Evolutionary conservation across 208 protist species (phyloP).

Genomic region (Tetramitus jugosus): DNA sequence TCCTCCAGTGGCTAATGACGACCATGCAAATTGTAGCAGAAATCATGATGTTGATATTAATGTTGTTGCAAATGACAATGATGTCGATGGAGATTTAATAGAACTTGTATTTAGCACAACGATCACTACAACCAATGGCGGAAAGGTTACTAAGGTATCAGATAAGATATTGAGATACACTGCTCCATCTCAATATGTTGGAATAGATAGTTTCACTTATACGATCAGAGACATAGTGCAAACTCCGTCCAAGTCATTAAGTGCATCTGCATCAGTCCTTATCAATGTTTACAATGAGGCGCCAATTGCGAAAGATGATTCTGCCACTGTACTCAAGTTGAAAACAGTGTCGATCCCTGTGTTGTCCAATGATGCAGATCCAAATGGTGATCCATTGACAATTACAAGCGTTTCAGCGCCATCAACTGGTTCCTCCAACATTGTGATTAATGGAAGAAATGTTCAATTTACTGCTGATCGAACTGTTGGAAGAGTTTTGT

Average conservation of each 20-base stretch:
- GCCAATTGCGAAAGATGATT: no score
- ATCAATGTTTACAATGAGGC: neutral
- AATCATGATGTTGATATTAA: neutral
- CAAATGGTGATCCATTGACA: neutral
- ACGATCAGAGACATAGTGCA: neutral
- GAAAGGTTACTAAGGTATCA: neutral
- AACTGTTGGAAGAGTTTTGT: neutral
- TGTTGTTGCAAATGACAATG: slow-evolving; percentile 1
- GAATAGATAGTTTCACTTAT: neutral
- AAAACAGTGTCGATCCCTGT: no score
- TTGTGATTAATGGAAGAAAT: neutral
- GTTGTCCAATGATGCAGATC: neutral
- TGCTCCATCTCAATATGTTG: neutral
- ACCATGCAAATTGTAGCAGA: neutral
- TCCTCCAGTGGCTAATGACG: neutral
- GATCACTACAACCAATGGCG: neutral
- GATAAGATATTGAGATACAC: neutral
- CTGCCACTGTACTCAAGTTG: no score
- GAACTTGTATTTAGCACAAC: neutral
- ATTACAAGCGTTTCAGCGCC: neutral
- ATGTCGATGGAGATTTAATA: neutral
- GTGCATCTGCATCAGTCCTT: neutral
- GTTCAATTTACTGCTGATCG: neutral
- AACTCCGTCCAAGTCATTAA: no score
- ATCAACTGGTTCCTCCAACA: neutral